Evolutionary conservation across 176 grass and related monocot genomes (phyloP).

Genomic region (Aegilops longissima): DNA sequence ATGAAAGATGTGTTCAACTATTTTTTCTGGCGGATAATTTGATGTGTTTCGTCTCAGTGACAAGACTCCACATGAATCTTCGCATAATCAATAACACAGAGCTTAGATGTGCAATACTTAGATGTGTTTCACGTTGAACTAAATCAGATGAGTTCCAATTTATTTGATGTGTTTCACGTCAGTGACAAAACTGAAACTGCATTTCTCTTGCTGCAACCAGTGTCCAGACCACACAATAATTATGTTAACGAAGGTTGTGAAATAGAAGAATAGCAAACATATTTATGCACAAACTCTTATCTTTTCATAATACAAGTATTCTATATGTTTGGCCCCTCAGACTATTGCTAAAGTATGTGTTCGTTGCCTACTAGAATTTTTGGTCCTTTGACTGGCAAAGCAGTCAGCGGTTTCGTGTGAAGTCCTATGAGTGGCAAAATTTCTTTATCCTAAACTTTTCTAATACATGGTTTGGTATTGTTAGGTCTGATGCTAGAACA

Average conservation of each 20-base stretch:
- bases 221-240: background rate
- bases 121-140: too few species aligned
- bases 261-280: background rate
- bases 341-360: background rate
- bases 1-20: too few species aligned
- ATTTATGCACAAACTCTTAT: background rate
- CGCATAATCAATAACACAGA: too few species aligned
- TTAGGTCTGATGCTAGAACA: background rate
- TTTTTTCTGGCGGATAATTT: too few species aligned
- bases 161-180: background rate
- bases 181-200: background rate
- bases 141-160: too few species aligned
- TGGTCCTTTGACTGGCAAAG: background rate
- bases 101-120: too few species aligned
- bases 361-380: background rate
- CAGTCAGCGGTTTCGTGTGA: too few species aligned
- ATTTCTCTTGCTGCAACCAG: background rate
- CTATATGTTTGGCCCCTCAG: background rate
- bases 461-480: background rate
- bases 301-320: background rate
- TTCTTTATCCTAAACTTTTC: background rate
- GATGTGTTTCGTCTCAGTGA: too few species aligned
- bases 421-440: too few species aligned
- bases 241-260: background rate
- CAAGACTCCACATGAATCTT: too few species aligned